Conservation (phyloP, 805 yeast species). For the Metschnikowia drakensbergensis region DNA sequence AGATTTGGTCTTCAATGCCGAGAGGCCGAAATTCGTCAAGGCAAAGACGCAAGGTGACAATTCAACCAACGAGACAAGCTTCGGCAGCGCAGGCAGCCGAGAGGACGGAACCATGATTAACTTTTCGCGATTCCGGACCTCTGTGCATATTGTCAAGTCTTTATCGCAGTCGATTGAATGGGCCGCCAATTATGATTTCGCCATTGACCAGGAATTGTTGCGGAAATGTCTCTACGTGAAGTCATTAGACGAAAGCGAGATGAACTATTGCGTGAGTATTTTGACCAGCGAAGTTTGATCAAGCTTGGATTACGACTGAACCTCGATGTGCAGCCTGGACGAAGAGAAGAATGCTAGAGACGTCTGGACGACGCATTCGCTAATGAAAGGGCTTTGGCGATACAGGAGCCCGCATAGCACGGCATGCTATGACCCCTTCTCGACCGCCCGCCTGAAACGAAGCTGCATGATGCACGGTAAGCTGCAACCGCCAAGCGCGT, state of each 20-base stretch:
- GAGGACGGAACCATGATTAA: constrained; percentile 53
- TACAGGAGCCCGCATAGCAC: too few relatives aligned
- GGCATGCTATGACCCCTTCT: too few relatives aligned
- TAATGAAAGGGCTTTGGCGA: too few relatives aligned
- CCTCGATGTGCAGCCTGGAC: too few relatives aligned
- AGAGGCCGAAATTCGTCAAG: constrained; percentile 48
- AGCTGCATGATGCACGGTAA: background rate
- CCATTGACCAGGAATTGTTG: constrained; percentile 57
- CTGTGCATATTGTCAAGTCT: constrained; percentile 73
- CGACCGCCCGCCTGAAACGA: too few relatives aligned
- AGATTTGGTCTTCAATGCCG: constrained; percentile 74
- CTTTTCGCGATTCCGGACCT: constrained; percentile 69
- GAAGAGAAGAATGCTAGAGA: too few relatives aligned
- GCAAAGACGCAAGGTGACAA: constrained; percentile 3
- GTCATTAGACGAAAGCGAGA: constrained; percentile 69
- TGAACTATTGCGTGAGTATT: constrained; percentile 37
- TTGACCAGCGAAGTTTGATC: background rate
- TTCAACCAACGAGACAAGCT: background rate
- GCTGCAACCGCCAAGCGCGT: background rate
- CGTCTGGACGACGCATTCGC: too few relatives aligned
- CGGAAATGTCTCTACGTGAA: constrained; percentile 82
- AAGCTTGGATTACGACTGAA: too few relatives aligned
- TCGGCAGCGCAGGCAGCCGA: constrained; percentile 5
- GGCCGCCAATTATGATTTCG: constrained; percentile 63
- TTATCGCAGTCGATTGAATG: constrained; percentile 81